Evolutionary conservation across 2,329 filamentous ascomycete species (phyloP).

Genomic region (Myriosclerotinia duriaeana): DNA sequence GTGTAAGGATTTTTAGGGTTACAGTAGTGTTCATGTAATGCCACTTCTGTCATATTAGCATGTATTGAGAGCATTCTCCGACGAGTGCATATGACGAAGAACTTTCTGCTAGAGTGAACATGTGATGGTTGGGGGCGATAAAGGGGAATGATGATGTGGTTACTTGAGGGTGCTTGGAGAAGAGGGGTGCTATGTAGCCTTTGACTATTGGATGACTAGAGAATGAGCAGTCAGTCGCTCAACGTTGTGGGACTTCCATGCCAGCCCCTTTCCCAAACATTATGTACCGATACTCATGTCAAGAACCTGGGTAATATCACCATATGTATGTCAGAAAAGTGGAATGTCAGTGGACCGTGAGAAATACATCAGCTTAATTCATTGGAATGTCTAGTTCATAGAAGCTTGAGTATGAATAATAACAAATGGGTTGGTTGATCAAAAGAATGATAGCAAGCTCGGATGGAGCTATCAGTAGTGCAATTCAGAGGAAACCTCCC

Average conservation of each 20-base stretch:
- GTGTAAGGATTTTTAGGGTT: background rate
- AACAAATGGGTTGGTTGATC: background rate
- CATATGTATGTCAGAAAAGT: slow-evolving; percentile 5
- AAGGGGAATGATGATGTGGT: slow-evolving; percentile 8
- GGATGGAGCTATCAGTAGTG: slow-evolving; percentile 1
- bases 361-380: background rate
- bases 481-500: background rate
- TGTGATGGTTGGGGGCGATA: slow-evolving; percentile 15
- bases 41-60: background rate
- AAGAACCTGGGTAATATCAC: slow-evolving; percentile 4
- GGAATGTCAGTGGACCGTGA: slow-evolving; percentile 4
- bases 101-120: background rate
- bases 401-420: background rate
- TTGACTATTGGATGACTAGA: slow-evolving; percentile 13
- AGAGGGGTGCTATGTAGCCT: background rate
- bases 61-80: background rate
- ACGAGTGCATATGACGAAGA: background rate
- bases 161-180: background rate
- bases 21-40: background rate
- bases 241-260: slow-evolving; percentile 15
- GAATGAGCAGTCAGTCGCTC: slow-evolving; percentile 6
- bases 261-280: slow-evolving; percentile 17
- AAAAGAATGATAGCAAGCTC: background rate
- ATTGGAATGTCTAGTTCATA: background rate
- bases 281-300: slow-evolving; percentile 8